Base-by-base conservation (phyloP, 805 yeast species). In the Metschnikowia henanensis region DNA sequence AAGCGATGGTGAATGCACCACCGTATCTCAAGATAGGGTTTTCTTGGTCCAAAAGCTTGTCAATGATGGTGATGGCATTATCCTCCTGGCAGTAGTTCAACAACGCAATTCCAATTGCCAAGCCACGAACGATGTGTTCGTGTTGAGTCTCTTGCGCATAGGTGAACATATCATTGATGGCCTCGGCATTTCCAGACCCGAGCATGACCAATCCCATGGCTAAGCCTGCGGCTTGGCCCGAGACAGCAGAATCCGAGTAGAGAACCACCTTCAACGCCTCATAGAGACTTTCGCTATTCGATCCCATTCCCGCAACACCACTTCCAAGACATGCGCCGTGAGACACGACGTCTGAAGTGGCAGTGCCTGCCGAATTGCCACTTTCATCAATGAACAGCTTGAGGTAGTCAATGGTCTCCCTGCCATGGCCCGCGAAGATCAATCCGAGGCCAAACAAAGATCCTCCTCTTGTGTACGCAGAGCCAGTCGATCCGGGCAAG, bases 301-400 rank as follows among this genome's bases (percentile, higher is more conserved):
- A 78, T 1, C 92, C 96, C 97, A 94, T 90, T 25, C 95, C 97
- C 6, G 99, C 96, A 37, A 92, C 88, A 71, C 97, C 98, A 39
- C 85, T 75, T 59, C 99, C 99, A 39, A 94, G 77, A 52, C 94
- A 85, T 6, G 97, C 98, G 64, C 99, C 99, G 61, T 94, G 98
- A 48, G 90, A 76, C 55, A 90, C 77, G 30, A 90, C 89, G 59
- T 91, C 97, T 19, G 81, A 73, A 52, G 84, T 89, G 45, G 77
- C 80, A 43, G 76, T 76, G 32, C 85, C 85, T 19, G 87, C 86
- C 25, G 77, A 70, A 51, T 77, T 79, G 31, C 84, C 83, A 47
- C 76, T 72, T 44, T 83, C 87, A 44, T 81, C 83, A 43, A 90
- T 72, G 50, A 84, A 84, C 54, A 76, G 73, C 61, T 87, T 81